Evolutionary conservation across 2,329 filamentous ascomycete species (phyloP), one percentile per base, ranked within the genome.

Genomic region (Fusarium vanettenii): DNA sequence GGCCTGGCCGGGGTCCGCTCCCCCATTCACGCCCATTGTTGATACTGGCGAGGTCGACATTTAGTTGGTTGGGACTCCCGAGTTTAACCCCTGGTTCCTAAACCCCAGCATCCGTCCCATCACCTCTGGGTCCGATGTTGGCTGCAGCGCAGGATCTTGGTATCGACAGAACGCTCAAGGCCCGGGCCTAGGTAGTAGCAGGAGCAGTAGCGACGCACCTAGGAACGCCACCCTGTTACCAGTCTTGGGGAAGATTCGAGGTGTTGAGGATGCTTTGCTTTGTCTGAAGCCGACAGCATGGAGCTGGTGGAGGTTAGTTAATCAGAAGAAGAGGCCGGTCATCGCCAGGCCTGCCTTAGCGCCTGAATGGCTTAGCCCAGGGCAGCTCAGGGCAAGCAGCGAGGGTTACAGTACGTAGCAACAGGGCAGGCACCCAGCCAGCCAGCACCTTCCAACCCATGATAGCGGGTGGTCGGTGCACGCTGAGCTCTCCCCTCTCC

Each of bases 301-400:
- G 33, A 62, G 69, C n/a, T 39, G 41, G 35, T 14, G 31, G 25
- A 35, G 57, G 35, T 45, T 62, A 59, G 43, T 25, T 27, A 10
- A 57, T 25, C n/a, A 25, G 25, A 29, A 18, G n/a, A 29, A 61
- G 29, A 29, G 29, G 13, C 20, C 29, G 43, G 33, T 56, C 61
- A 73, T 73, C 67, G 60, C 63, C 68, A 66, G 29, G 52, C 61
- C 33, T 75, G 70, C 37, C 60, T 70, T 75, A 69, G 71, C 69
- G 56, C 39, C 50, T 56, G 45, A 10, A 14, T 41, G 45, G 43
- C 56, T 60, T 65, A 72, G 64, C 39, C 57, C 7, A 69, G 22
- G 37, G 29, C 29, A 31, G 29, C 29, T 31, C 41, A 43, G 20
- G 43, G 43, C 22, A 74, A 60, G 64, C 50, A 66, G 64, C 59